phyloP scores from a whole-genome alignment of 2,329 filamentous ascomycete genomes.

The Fusarium sp. region DNA sequence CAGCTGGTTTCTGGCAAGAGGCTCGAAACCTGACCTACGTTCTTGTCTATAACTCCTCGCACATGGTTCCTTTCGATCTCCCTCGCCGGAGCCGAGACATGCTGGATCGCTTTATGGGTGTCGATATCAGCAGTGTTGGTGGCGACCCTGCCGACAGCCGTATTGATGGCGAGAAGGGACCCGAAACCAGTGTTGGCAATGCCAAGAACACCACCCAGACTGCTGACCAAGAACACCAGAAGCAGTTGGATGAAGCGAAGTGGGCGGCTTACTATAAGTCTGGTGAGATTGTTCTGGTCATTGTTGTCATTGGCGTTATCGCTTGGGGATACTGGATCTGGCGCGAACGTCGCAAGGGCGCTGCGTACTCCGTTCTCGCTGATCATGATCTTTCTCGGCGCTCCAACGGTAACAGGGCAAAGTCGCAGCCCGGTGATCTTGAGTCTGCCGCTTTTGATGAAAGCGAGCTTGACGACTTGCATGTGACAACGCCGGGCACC shows the following conservation, averaged over 20 bases:
- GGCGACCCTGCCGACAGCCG: constrained; percentile 81
- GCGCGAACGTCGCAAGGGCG: constrained; percentile 68
- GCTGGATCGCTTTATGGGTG: constrained; percentile 95
- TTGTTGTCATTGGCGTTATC: constrained; percentile 79
- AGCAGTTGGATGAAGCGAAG: constrained; percentile 82
- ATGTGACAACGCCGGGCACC: constrained; percentile 61
- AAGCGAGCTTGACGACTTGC: constrained; percentile 72
- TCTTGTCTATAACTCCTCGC: constrained; percentile 92
- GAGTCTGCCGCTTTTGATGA: constrained; percentile 76
- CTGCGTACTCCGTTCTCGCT: constrained; percentile 66
- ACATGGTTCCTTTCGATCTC: constrained; percentile 98
- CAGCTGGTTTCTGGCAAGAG: constrained; percentile 92
- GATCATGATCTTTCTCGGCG: constrained; percentile 52
- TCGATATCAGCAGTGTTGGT: constrained; percentile 91
- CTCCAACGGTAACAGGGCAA: constrained; percentile 62
- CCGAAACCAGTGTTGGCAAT: constrained; percentile 80
- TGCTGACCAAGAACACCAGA: constrained; percentile 67
- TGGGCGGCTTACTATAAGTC: constrained; percentile 91
- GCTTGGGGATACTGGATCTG: constrained; percentile 81
- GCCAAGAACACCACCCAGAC: constrained; percentile 69
- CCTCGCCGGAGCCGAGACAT: constrained; percentile 90
- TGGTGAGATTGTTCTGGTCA: constrained; percentile 84
- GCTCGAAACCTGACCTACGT: constrained; percentile 97
- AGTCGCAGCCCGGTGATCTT: constrained; percentile 63
- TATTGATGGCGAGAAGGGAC: constrained; percentile 87